Evolutionary conservation across 345 rosid genomes (phyloP).

Genomic region (Combretum micranthum): DNA sequence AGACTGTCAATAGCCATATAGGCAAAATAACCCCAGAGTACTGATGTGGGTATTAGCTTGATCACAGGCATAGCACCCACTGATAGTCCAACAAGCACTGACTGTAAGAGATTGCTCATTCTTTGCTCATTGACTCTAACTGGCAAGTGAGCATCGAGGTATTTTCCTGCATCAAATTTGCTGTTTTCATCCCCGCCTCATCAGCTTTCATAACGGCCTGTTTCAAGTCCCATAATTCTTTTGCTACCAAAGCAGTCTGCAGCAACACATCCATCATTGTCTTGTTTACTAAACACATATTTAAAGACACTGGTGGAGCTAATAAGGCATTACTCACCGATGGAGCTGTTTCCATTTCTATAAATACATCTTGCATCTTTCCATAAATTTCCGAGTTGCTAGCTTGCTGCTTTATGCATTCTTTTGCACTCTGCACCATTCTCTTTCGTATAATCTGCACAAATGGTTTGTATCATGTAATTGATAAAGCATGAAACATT

Average conservation of each 20-base stretch:
- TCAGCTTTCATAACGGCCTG: conserved; percentile 60
- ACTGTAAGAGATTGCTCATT: conserved; percentile 71
- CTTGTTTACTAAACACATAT: background rate
- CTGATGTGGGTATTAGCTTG: conserved; percentile 67
- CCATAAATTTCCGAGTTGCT: conserved; percentile 70
- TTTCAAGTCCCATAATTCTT: conserved; percentile 61
- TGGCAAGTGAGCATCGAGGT: conserved; percentile 61
- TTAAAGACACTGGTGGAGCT: background rate
- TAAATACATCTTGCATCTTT: conserved; percentile 67
- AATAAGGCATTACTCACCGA: conserved; percentile 22
- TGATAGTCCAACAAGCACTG: conserved; percentile 55
- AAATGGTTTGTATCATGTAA: conserved; percentile 4
- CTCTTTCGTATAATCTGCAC: conserved; percentile 54
- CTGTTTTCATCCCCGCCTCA: conserved; percentile 31
- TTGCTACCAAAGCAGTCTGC: conserved; percentile 43
- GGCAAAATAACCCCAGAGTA: conserved; percentile 87
- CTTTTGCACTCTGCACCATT: conserved; percentile 75
- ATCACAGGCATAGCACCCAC: conserved; percentile 50
- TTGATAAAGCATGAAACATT: conserved; percentile 5
- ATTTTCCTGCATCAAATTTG: conserved; percentile 61
- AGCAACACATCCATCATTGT: background rate
- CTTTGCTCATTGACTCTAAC: conserved; percentile 82
- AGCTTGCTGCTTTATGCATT: conserved; percentile 50
- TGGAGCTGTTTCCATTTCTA: conserved; percentile 57
- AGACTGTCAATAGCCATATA: conserved; percentile 92